Conservation (phyloP, 2,329 filamentous ascomycete species). For the Dactylellina leptospora region DNA sequence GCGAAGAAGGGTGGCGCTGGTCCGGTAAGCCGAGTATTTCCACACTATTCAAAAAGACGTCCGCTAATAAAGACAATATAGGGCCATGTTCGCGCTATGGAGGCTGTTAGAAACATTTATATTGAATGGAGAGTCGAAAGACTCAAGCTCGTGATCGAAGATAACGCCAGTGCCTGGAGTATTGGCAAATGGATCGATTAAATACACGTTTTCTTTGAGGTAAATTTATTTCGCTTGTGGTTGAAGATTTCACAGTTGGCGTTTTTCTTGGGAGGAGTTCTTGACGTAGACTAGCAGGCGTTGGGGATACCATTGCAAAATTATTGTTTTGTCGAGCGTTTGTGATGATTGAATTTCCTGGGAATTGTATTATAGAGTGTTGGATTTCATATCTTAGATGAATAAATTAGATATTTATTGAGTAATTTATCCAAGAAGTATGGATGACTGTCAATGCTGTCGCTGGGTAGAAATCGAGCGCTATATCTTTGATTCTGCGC, state of each 20-base stretch:
- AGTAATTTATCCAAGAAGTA: too few species aligned
- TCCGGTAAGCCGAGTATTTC: conserved; percentile 65
- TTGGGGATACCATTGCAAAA: conserved; percentile 32
- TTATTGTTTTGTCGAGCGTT: conserved; percentile 9
- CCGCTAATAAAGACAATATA: conserved; percentile 26
- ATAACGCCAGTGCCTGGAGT: conserved; percentile 72
- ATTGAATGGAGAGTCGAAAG: conserved; percentile 73
- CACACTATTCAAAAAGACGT: conserved; percentile 1
- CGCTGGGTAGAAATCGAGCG: too few species aligned
- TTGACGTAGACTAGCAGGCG: conserved; percentile 2
- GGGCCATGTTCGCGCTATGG: conserved; percentile 66
- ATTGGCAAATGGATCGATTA: conserved; percentile 67
- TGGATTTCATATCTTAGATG: conserved; percentile 52
- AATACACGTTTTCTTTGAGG: background rate
- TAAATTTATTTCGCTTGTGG: conserved; percentile 6
- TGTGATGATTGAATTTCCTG: conserved; percentile 11
- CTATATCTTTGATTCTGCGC: too few species aligned
- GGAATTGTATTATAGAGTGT: conserved; percentile 40
- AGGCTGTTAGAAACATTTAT: conserved; percentile 70
- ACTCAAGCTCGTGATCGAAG: conserved; percentile 72
- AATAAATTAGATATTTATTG: too few species aligned
- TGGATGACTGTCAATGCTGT: too few species aligned
- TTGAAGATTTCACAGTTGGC: conserved; percentile 22
- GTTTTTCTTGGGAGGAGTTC: conserved; percentile 17
- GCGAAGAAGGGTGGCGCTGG: conserved; percentile 69